These are phyloP conservation scores for Stemphylium vesicarium DNA, from an alignment of 2,329 filamentous ascomycete species.

Conservation along the genomic window DNA sequence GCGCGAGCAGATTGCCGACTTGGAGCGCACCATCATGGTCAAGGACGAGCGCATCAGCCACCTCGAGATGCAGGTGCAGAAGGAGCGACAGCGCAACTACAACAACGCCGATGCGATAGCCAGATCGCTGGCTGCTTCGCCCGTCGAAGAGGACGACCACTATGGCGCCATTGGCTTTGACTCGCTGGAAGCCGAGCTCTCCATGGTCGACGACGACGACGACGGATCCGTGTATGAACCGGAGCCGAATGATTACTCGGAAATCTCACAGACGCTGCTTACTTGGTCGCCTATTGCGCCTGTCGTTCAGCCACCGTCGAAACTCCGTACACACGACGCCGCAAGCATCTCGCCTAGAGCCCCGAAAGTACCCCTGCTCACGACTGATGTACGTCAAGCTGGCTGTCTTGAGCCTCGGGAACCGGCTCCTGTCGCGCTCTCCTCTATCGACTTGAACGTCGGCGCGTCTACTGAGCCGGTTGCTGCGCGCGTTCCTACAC, in stretches of 20 bases:
- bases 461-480: slow-evolving; percentile 3
- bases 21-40: slow-evolving; percentile 25
- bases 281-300: slow-evolving; percentile 12
- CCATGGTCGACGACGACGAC: slow-evolving; percentile 7
- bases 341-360: slow-evolving; percentile 10
- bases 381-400: slow-evolving; percentile 1
- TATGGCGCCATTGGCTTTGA: slow-evolving; percentile 10
- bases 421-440: neutral
- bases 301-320: neutral
- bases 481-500: neutral
- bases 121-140: slow-evolving; percentile 18
- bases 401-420: slow-evolving; percentile 1
- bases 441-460: neutral
- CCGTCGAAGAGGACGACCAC: slow-evolving; percentile 10
- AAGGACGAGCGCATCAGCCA: slow-evolving; percentile 35
- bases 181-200: slow-evolving; percentile 26
- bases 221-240: slow-evolving; percentile 5
- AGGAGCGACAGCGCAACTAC: slow-evolving; percentile 18
- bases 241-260: slow-evolving; percentile 16
- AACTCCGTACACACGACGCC: neutral
- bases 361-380: neutral
- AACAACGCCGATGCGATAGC: slow-evolving; percentile 16
- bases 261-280: slow-evolving; percentile 1
- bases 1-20: slow-evolving; percentile 7
- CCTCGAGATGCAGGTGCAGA: slow-evolving; percentile 30